Base-by-base conservation (phyloP, 139 green algal genomes). In the Trebouxia sp. region DNA sequence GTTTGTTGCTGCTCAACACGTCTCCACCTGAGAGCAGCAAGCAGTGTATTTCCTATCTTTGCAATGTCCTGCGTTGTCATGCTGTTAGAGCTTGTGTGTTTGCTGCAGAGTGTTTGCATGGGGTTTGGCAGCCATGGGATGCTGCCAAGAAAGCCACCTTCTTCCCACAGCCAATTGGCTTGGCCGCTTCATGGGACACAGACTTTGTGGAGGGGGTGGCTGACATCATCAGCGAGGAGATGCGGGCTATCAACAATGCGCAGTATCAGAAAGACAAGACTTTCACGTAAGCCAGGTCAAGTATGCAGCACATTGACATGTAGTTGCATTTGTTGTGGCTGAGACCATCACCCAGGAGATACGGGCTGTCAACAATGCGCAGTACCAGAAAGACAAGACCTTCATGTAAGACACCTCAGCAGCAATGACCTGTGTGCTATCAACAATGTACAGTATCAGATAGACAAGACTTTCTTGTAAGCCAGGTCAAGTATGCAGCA, bases 171-270 rank as follows among this genome's bases (percentile, higher is more conserved):
- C 81, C 84, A 39, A 50, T 85, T n/a, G 81, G 66, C 9, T 58
- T 86, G 80, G 84, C 84, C 6, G 84, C 84, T 7, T 65, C 81
- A 5, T 88, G 80, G 38, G 70, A 88, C 39, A 30, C 42, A 5
- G 20, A 20, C 15, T 65, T 88, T 6, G 28, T 88, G 41, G 15
- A n/a, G 5, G 28, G 37, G 7, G 65, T 88, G 48, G 80, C 69
- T 14, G 15, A 35, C 24, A 65, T 77, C 62, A 86, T 85, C 45
- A 69, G 58, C n/a, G 41, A 65, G 24, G 84, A 88, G 62, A 76
- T 82, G 77, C 62, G 84, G 2, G 84, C 81, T 39, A 80, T 80
- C 15, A 74, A 72, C 74, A 84, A 84, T 48, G 41, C 41, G 39
- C 62, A 78, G 65, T 77, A 56, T 41, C 53, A 55, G 39, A 28